A percentile compares a stretch with the other conserved stretches of the same genome.
These are phyloP conservation scores for Puya raimondii DNA, from an alignment of 176 grass and related monocot genomes.

Conservation along the genomic window DNA sequence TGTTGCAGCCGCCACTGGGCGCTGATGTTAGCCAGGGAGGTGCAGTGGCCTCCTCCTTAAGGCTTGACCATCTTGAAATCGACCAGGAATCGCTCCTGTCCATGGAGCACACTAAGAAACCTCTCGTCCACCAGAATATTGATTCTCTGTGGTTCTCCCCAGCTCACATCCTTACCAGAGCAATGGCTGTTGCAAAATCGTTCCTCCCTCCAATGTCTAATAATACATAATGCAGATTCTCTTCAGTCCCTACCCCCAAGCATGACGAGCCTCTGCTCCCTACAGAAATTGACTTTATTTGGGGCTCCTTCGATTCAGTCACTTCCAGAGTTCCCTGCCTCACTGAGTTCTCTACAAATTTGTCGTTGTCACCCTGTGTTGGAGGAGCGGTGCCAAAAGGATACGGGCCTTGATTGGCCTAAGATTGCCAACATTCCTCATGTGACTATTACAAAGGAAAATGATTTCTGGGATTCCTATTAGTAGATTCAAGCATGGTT, in stretches of 20 bases:
- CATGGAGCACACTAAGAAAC: neutral
- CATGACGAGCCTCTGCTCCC: conserved; percentile 2
- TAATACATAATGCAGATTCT: neutral
- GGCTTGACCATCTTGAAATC: neutral
- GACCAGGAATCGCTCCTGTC: neutral
- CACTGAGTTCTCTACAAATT: too few species aligned
- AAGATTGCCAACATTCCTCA: too few species aligned
- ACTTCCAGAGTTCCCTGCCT: neutral
- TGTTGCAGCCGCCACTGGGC: neutral
- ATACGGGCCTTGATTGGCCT: too few species aligned
- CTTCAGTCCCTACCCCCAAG: neutral
- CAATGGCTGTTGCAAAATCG: neutral
- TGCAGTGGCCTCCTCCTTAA: neutral
- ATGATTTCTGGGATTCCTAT: too few species aligned
- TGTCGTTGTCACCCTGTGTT: too few species aligned
- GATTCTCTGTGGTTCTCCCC: neutral
- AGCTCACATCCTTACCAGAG: neutral
- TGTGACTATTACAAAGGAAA: too few species aligned
- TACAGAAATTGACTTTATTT: neutral
- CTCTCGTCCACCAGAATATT: neutral
- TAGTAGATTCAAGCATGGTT: too few species aligned
- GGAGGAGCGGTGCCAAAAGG: too few species aligned
- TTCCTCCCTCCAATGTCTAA: neutral
- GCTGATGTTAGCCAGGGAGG: neutral
- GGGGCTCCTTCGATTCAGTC: neutral